Percentiles rank a stretch among this genome's conserved stretches.
phyloP scores from a whole-genome alignment of 495 filamentous ascomycete species.

The Terfezia boudieri region DNA sequence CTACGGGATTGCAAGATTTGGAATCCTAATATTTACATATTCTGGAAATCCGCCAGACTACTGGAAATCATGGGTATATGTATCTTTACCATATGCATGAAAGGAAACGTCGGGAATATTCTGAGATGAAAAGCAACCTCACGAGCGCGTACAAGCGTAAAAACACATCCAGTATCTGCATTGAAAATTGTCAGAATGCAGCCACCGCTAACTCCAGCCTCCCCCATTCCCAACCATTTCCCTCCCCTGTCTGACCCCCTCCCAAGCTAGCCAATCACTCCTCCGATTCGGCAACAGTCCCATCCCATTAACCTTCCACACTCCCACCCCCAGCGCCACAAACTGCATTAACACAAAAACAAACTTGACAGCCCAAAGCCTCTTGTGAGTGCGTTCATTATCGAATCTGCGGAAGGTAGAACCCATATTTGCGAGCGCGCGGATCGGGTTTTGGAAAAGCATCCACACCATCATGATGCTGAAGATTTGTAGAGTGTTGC shows the following conservation, averaged over 20 bases:
- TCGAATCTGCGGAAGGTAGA: constrained; percentile 72
- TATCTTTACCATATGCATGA: no score
- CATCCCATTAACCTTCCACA: constrained; percentile 98
- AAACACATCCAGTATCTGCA: no score
- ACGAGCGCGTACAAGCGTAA: no score
- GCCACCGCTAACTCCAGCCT: no score
- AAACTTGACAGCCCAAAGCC: constrained; percentile 57
- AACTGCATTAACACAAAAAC: constrained; percentile 77
- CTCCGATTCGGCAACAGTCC: constrained; percentile 83
- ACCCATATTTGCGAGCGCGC: constrained; percentile 58
- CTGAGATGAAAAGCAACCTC: no score
- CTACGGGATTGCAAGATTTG: no score
- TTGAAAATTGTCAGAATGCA: no score
- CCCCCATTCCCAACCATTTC: constrained; percentile 23
- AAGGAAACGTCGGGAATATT: no score
- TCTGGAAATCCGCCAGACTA: no score
- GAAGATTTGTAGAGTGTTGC: constrained; percentile 96
- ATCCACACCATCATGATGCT: constrained; percentile 99
- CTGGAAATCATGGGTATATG: no score
- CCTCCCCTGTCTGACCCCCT: constrained; percentile 50
- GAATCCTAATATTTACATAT: no score
- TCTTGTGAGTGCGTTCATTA: constrained; percentile 47
- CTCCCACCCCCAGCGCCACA: constrained; percentile 54
- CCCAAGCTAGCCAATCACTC: constrained; percentile 92
- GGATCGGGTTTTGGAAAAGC: constrained; percentile 90